phyloP scores from a whole-genome alignment of 768 basidiomycete species.

The Scleroderma bovista region DNA sequence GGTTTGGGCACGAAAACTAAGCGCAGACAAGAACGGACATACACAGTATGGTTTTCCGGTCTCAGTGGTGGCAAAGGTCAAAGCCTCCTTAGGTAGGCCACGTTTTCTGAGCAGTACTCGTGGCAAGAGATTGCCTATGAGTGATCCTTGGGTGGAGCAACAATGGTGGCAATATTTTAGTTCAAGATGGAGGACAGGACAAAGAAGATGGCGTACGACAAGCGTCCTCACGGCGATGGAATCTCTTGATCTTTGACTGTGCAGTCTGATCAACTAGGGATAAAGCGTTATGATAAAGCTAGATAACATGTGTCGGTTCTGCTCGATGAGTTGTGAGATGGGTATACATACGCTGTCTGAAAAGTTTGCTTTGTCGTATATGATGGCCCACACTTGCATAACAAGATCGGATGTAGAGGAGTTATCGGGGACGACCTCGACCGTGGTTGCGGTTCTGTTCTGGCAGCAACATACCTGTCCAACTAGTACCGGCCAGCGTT shows the following conservation, averaged over 20 bases:
- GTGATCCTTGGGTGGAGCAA: conserved; percentile 47
- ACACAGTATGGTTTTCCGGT: conserved; percentile 77
- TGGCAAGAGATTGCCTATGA: conserved; percentile 73
- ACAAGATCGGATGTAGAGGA: conserved; percentile 6
- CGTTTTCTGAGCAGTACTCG: conserved; percentile 56
- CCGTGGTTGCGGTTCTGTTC: neutral
- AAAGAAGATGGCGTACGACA: conserved; percentile 47
- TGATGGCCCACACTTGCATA: conserved; percentile 40
- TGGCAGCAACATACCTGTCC: neutral
- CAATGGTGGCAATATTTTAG: conserved; percentile 2
- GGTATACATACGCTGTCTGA: conserved; percentile 31
- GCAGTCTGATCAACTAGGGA: conserved; percentile 52
- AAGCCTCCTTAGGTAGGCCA: conserved; percentile 41
- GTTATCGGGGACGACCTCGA: conserved; percentile 5
- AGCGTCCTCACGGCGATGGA: conserved; percentile 68
- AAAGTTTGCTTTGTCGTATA: conserved; percentile 31
- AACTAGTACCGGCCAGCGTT: neutral
- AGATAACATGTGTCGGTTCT: neutral
- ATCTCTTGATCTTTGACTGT: conserved; percentile 52
- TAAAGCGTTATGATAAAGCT: conserved; percentile 65
- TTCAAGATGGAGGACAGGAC: neutral
- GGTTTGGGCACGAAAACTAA: conserved; percentile 1
- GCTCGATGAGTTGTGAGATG: neutral
- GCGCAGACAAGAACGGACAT: conserved; percentile 21
- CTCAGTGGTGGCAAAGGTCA: conserved; percentile 52